phyloP scores from a whole-genome alignment of 306 rosid genomes.

The Fragaria vesca region DNA sequence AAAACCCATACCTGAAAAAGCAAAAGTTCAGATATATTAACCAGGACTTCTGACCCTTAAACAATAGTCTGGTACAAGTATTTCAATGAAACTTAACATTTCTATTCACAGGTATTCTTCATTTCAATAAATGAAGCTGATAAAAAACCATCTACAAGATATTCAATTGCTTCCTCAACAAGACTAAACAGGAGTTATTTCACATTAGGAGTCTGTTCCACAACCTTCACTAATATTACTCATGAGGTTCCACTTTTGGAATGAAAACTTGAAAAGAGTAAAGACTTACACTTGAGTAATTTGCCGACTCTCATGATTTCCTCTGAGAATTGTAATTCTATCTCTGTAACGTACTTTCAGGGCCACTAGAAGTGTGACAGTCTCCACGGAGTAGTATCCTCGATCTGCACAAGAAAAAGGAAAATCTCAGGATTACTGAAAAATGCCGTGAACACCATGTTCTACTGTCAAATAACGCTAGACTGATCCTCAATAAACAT shows the following conservation, averaged over 20 bases:
- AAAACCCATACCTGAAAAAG: slow-evolving; percentile 88
- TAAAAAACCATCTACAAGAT: background rate
- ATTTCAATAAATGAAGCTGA: background rate
- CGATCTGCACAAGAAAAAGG: slow-evolving; percentile 35
- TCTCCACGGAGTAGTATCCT: slow-evolving; percentile 88
- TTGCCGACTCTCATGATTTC: slow-evolving; percentile 97
- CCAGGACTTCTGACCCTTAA: background rate
- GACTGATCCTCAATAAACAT: background rate
- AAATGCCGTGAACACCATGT: background rate
- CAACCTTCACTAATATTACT: background rate
- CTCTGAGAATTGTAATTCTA: slow-evolving; percentile 96
- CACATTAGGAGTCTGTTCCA: background rate
- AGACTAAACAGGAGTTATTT: background rate
- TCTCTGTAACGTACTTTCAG: slow-evolving; percentile 97
- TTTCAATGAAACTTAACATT: background rate
- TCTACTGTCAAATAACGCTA: background rate
- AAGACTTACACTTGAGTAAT: slow-evolving; percentile 95
- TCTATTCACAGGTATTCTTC: background rate
- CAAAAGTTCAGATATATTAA: background rate
- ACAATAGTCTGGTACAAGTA: background rate
- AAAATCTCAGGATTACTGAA: background rate
- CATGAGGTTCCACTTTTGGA: background rate
- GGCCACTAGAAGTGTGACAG: slow-evolving; percentile 92
- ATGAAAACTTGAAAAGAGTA: background rate
- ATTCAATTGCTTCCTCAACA: background rate